Conservation (phyloP, 345 rosid genomes). For the Corchorus capsularis region DNA sequence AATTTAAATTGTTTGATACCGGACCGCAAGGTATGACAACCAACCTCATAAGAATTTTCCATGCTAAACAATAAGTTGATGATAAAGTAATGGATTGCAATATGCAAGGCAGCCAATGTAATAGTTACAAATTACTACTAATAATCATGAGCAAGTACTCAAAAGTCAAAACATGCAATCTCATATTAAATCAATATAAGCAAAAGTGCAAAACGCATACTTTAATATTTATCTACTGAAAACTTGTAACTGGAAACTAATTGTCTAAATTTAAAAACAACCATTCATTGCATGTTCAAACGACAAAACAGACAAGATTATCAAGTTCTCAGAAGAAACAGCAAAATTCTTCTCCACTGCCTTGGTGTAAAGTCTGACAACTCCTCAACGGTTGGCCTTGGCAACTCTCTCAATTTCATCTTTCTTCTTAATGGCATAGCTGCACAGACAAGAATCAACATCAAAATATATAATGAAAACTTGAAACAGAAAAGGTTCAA, state of each 20-base stretch:
- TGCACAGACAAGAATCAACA: slow-evolving; percentile 13
- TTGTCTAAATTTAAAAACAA: not conserved
- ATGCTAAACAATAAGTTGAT: no score
- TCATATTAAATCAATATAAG: not conserved
- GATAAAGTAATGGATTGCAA: no score
- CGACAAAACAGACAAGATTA: not conserved
- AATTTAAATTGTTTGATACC: no score
- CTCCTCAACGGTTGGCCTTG: slow-evolving; percentile 90
- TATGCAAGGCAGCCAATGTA: not conserved
- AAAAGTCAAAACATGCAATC: not conserved
- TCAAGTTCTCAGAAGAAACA: slow-evolving; percentile 2
- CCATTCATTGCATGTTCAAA: not conserved
- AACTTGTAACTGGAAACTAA: slow-evolving; percentile 2
- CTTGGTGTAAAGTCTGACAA: not conserved
- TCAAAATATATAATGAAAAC: not conserved
- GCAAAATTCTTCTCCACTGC: slow-evolving; percentile 17
- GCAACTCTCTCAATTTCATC: slow-evolving; percentile 99
- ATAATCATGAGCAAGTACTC: not conserved
- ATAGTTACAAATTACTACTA: not conserved
- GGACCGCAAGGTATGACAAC: no score
- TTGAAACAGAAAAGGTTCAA: not conserved
- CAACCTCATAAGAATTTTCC: no score
- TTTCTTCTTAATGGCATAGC: slow-evolving; percentile 96
- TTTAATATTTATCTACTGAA: not conserved
- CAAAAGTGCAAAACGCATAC: not conserved